phyloP scores from a whole-genome alignment of 2,329 filamentous ascomycete species.

The Ophiosphaerella herpotricha region DNA sequence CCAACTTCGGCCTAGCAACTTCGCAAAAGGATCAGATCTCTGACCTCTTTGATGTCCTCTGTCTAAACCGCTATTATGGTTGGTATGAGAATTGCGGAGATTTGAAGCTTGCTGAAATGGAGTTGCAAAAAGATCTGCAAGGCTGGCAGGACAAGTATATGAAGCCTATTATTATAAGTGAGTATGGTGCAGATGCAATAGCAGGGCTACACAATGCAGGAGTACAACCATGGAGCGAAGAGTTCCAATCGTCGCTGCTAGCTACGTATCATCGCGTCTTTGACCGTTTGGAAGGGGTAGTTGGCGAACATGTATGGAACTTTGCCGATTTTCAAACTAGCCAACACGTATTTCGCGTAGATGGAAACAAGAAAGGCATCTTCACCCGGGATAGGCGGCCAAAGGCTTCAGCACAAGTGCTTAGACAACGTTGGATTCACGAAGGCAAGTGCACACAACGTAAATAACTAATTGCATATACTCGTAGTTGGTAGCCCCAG shows the following conservation, averaged over 20 bases:
- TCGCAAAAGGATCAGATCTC: slow-evolving; percentile 8
- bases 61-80: slow-evolving; percentile 14
- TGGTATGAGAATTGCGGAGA: slow-evolving; percentile 15
- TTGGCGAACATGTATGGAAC: slow-evolving; percentile 15
- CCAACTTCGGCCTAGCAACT: slow-evolving; percentile 9
- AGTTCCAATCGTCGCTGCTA: slow-evolving; percentile 5
- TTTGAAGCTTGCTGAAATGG: slow-evolving; percentile 5
- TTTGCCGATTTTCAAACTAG: slow-evolving; percentile 15
- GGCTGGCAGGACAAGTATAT: slow-evolving; percentile 10
- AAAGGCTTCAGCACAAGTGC: slow-evolving; percentile 7
- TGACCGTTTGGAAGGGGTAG: slow-evolving; percentile 4
- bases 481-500: no score
- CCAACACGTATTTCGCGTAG: background rate
- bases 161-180: slow-evolving; percentile 15
- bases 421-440: background rate
- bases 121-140: background rate
- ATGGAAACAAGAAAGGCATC: slow-evolving; percentile 15
- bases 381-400: slow-evolving; percentile 10
- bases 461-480: no score
- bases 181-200: slow-evolving; percentile 15
- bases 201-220: slow-evolving; percentile 8
- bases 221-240: slow-evolving; percentile 11
- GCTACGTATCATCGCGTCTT: slow-evolving; percentile 13
- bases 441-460: no score
- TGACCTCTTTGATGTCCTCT: slow-evolving; percentile 13